phyloP scores from a whole-genome alignment of 2,329 filamentous ascomycete species.

The Aotearoamyces nothofagi region DNA sequence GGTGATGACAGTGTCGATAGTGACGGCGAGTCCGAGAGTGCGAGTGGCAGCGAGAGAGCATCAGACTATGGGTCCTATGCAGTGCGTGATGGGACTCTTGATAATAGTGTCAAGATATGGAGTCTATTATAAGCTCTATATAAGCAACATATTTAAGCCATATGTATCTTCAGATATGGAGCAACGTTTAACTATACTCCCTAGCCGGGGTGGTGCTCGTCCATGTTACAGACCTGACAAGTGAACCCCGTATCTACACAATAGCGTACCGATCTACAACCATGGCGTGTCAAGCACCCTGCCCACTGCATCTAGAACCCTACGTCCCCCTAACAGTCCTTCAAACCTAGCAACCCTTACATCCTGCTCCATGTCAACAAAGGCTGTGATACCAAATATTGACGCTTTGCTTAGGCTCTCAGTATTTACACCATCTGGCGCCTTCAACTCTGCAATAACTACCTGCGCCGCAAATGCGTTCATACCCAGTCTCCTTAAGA shows the following conservation, averaged over 20 bases:
- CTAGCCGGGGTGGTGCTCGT: no score
- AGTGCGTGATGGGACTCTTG: slow-evolving; percentile 9
- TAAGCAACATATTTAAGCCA: slow-evolving; percentile 1
- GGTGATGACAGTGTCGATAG: slow-evolving; percentile 5
- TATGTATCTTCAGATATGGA: slow-evolving; percentile 1
- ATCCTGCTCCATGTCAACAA: slow-evolving; percentile 37
- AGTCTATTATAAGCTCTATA: slow-evolving; percentile 17
- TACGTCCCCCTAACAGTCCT: slow-evolving; percentile 34
- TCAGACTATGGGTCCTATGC: slow-evolving; percentile 1
- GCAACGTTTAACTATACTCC: no score
- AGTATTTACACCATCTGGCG: slow-evolving; percentile 12
- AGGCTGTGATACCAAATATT: slow-evolving; percentile 31
- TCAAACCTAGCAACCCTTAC: slow-evolving; percentile 35
- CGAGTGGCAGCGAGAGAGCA: slow-evolving; percentile 3
- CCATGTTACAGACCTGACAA: no score
- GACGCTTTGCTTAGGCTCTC: slow-evolving; percentile 8
- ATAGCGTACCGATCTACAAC: slow-evolving; percentile 15
- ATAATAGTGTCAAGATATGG: slow-evolving; percentile 32
- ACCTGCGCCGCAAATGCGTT: slow-evolving; percentile 60
- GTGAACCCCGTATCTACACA: not conserved
- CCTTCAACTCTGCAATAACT: slow-evolving; percentile 34
- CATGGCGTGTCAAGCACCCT: slow-evolving; percentile 33
- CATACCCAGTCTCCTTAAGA: slow-evolving; percentile 48
- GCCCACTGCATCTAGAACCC: slow-evolving; percentile 35
- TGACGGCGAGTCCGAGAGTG: slow-evolving; percentile 5